Evolutionary conservation across 441 rosid species (phyloP).

Genomic region (Gossypium trilobum): DNA sequence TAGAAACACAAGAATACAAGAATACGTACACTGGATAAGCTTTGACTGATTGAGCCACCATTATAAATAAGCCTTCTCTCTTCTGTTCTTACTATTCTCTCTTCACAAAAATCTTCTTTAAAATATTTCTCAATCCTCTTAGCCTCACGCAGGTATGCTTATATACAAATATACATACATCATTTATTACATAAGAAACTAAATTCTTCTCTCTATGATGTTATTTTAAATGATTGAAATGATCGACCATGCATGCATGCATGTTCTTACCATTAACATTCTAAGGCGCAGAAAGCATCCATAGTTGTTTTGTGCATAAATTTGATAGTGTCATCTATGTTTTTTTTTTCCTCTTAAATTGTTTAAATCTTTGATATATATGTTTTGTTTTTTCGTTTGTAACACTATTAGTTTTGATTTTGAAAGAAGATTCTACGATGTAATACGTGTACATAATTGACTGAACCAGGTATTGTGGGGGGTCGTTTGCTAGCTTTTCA

Average conservation of each 20-base stretch:
- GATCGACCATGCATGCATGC: not conserved
- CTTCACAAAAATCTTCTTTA: not conserved
- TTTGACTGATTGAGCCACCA: slow-evolving; percentile 1
- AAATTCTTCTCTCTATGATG: not conserved
- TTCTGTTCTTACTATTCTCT: not conserved
- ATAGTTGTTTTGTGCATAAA: not conserved
- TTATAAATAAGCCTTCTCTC: not conserved
- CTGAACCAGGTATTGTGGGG: not conserved
- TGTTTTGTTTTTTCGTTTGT: not conserved
- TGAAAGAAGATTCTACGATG: not conserved
- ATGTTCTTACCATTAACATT: not conserved
- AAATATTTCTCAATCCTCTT: not conserved
- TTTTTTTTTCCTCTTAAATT: not conserved
- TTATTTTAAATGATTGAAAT: not conserved
- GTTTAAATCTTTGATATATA: not conserved
- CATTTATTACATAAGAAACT: not conserved
- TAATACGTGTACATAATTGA: not conserved
- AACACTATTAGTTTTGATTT: not conserved
- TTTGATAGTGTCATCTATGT: not conserved
- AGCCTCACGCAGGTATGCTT: not conserved
- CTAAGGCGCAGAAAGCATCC: not conserved
- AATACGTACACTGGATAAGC: not conserved
- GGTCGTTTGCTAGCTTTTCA: not conserved
- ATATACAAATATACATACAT: not conserved
- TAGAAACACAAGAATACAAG: not conserved